Conservation (phyloP, 495 filamentous ascomycete genomes). For the Acidiella bohemica region DNA sequence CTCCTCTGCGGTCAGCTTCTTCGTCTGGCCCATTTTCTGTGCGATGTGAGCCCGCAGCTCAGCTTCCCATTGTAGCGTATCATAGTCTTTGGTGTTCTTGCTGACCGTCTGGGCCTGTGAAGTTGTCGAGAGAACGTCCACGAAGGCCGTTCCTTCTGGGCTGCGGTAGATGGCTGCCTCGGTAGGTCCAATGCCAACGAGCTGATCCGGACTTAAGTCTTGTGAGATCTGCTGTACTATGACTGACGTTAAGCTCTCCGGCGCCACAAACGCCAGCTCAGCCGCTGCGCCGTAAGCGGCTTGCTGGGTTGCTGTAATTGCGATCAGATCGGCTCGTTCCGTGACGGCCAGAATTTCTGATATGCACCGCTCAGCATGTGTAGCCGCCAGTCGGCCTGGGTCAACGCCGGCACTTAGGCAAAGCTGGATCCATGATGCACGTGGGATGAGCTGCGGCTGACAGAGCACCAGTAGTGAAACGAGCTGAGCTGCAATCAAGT, state of each 20-base stretch:
- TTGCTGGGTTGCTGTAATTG: conserved; percentile 15
- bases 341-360: conserved; percentile 31
- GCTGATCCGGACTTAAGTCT: conserved; percentile 52
- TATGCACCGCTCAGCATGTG: conserved; percentile 37
- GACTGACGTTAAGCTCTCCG: conserved; percentile 61
- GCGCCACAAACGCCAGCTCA: conserved; percentile 86
- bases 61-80: conserved; percentile 92
- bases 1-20: conserved; percentile 82
- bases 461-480: conserved; percentile 61
- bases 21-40: conserved; percentile 79
- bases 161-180: conserved; percentile 87
- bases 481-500: conserved; percentile 34
- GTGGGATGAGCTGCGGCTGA: conserved; percentile 61
- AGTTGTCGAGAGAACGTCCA: conserved; percentile 80
- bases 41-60: conserved; percentile 81
- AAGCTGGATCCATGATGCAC: conserved; percentile 71
- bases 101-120: conserved; percentile 48
- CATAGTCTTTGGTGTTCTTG: conserved; percentile 83
- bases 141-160: conserved; percentile 69
- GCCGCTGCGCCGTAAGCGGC: conserved; percentile 72
- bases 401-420: conserved; percentile 68
- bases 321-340: conserved; percentile 10
- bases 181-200: conserved; percentile 59
- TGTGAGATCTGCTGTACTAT: conserved; percentile 57
- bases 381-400: conserved; percentile 59